Evolutionary conservation across 2,329 filamentous ascomycete species (phyloP).

Genomic region (Tympanopsis confertula): DNA sequence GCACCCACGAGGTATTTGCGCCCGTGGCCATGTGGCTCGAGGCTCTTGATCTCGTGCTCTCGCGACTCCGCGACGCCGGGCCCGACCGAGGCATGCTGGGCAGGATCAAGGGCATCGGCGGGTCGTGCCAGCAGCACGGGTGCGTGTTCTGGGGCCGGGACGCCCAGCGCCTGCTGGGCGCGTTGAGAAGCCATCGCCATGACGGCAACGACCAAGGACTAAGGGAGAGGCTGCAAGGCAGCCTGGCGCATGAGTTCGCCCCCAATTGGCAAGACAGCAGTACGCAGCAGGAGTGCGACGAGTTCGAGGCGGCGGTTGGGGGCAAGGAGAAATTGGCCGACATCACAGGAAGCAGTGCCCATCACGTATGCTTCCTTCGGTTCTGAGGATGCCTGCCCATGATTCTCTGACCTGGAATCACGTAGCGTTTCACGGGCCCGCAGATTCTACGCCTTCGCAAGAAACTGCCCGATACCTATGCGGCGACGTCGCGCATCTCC

Average conservation of each 20-base stretch:
- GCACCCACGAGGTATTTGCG: conserved; percentile 79
- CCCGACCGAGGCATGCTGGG: conserved; percentile 56
- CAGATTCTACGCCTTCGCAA: conserved; percentile 84
- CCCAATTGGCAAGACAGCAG: conserved; percentile 98
- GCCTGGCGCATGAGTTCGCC: conserved; percentile 74
- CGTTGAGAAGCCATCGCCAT: conserved; percentile 51
- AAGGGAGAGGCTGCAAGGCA: conserved; percentile 59
- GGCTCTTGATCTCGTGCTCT: conserved; percentile 77
- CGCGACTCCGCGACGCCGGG: conserved; percentile 55
- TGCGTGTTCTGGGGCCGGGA: conserved; percentile 82
- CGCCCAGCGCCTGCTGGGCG: conserved; percentile 52
- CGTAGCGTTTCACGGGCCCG: conserved; percentile 84
- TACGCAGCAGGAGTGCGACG: conserved; percentile 82
- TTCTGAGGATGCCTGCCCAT: neutral
- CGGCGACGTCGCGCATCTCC: conserved; percentile 71
- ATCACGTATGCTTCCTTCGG: conserved; percentile 58
- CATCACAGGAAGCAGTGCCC: conserved; percentile 80
- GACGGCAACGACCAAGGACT: conserved; percentile 37
- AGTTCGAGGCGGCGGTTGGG: conserved; percentile 67
- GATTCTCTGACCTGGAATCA: conserved; percentile 3
- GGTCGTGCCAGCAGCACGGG: conserved; percentile 92
- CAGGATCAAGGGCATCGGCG: conserved; percentile 70
- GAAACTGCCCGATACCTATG: conserved; percentile 71
- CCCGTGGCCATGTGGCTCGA: conserved; percentile 93
- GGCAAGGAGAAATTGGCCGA: conserved; percentile 58